These are phyloP conservation scores for Populus hybrid DNA, from an alignment of 441 rosid genomes.

Conservation along the genomic window DNA sequence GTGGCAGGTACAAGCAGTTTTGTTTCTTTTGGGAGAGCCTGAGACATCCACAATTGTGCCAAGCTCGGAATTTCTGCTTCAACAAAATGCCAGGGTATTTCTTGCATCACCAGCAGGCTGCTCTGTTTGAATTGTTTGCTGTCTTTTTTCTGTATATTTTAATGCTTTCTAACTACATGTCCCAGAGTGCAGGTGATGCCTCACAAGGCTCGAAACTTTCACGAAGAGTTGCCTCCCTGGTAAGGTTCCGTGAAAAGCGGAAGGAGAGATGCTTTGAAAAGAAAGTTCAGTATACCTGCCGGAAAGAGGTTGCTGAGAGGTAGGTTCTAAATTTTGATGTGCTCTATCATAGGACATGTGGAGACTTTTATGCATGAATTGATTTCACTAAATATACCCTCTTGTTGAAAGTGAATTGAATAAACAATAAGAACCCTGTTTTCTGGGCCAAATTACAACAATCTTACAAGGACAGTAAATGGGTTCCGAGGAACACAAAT, in stretches of 20 bases:
- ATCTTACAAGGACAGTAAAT: neutral
- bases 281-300: conserved; percentile 47
- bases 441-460: neutral
- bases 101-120: conserved; percentile 8
- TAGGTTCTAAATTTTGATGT: conserved; percentile 19
- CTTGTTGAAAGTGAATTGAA: neutral
- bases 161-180: conserved; percentile 12
- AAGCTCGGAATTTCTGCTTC: conserved; percentile 29
- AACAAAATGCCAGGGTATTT: conserved; percentile 35
- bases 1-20: conserved; percentile 52
- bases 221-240: conserved; percentile 48
- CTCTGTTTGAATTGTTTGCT: neutral
- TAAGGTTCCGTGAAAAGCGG: conserved; percentile 53
- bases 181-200: conserved; percentile 37
- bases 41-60: conserved; percentile 31
- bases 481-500: neutral
- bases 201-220: conserved; percentile 42
- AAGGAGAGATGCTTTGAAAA: conserved; percentile 57
- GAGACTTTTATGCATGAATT: neutral
- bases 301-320: conserved; percentile 58
- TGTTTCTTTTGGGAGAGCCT: conserved; percentile 40
- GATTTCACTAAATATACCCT: neutral
- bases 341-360: neutral
- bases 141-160: conserved; percentile 9
- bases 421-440: neutral